Evolutionary conservation across 306 rosid genomes (phyloP), one percentile per base, ranked within the genome.

Genomic region (Castanea sativa): DNA sequence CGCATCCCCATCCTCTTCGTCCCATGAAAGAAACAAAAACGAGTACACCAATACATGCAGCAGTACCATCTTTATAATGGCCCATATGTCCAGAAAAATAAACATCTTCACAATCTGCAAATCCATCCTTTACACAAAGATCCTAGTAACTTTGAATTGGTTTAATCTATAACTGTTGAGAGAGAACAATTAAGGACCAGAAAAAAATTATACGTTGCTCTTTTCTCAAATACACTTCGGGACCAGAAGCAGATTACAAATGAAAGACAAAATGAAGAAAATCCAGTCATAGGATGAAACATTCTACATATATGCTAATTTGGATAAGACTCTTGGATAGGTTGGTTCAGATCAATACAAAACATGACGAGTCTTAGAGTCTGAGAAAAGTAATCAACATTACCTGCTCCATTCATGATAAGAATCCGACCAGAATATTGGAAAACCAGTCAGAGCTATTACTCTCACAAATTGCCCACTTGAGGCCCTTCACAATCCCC

Each of bases 261-360:
- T 19, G 35, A 35, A 33, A 19, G 71, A 2, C 27, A 67, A 18
- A 3, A 33, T 32, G 23, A 67, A 13, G n/a, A 67, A 67, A 67
- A 5, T 33, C 15, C 25, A n/a, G 52, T 8, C 25, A 67, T 32
- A 19, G 16, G 72, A 18, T 9, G 52, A 33, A 30, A 16, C 18
- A 18, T 8, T 18, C 35, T n/a, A 67, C 20, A 79, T 15, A 41
- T 35, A 58, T 60, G 74, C 72, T 57, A 70, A 32, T 65, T 68
- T 77, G 84, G 79, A 88, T 43, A 73, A 30, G 43, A 78, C 27
- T 56, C 45, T 75, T 74, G 55, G 81, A 69, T 30, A 76, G 43
- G 11, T 77, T 35, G 15, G 56, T 73, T 27, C 72, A 73, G 13
- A 65, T 55, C 19, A 78, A 75, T 25, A 51, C 13, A 65, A 69